phyloP scores from a whole-genome alignment of 2,329 filamentous ascomycete species.

The Talaromyces sp. region DNA sequence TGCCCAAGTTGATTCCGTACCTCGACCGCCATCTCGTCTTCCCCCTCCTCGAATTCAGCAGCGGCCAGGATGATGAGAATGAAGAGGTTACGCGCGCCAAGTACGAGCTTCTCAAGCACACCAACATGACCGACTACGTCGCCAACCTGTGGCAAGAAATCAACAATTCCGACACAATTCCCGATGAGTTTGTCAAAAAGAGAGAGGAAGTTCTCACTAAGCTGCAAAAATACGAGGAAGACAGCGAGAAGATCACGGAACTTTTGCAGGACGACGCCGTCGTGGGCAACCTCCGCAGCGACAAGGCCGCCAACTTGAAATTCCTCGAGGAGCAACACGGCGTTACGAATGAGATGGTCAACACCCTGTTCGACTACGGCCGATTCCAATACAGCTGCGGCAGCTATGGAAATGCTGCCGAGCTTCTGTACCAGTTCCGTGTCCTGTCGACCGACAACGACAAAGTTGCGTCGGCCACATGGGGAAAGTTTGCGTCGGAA shows the following conservation, averaged over 20 bases:
- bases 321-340: constrained; percentile 95
- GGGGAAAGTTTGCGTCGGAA: constrained; percentile 96
- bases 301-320: constrained; percentile 98
- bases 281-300: constrained; percentile 81
- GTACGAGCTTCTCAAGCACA: constrained; percentile 90
- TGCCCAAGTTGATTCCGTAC: constrained; percentile 83
- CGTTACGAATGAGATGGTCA: constrained; percentile 92
- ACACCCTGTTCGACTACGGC: constrained; percentile 91
- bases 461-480: constrained; percentile 91
- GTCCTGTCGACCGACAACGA: constrained; percentile 98
- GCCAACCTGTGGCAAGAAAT: constrained; percentile 88
- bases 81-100: constrained; percentile 78
- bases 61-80: constrained; percentile 74
- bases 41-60: constrained; percentile 88
- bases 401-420: constrained; percentile 83
- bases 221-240: constrained; percentile 78
- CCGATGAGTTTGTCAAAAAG: constrained; percentile 83
- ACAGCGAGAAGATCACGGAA: constrained; percentile 82
- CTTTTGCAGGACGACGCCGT: constrained; percentile 85
- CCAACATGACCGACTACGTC: constrained; percentile 99
- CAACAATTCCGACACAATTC: constrained; percentile 70
- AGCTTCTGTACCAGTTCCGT: constrained; percentile 95
- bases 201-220: constrained; percentile 80
- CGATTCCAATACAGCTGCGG: constrained; percentile 98
- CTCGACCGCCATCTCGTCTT: constrained; percentile 96